phyloP scores from a whole-genome alignment of 73 alveolate species.

The Paramecium octaurelia region DNA sequence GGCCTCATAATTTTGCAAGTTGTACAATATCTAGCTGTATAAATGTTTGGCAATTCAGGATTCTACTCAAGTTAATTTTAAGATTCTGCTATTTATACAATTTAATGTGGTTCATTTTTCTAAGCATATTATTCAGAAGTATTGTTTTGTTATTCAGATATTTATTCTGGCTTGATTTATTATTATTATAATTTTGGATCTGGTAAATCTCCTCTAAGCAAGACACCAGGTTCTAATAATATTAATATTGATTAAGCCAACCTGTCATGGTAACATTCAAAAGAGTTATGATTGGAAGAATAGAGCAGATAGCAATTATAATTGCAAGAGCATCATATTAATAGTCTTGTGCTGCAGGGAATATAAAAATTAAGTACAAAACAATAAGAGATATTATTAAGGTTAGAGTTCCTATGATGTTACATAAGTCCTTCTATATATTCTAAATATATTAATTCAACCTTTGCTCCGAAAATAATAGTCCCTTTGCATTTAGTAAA shows the following conservation, averaged over 20 bases:
- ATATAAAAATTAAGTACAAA: not conserved
- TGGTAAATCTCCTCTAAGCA: constrained; percentile 26
- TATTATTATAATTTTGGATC: not conserved
- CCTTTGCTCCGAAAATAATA: not conserved
- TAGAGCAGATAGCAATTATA: not conserved
- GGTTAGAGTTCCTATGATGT: not conserved
- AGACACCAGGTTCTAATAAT: constrained; percentile 24
- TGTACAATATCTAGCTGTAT: constrained; percentile 73
- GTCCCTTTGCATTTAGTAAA: not conserved
- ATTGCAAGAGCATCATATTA: not conserved
- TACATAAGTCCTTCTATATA: not conserved
- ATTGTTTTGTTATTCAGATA: not conserved
- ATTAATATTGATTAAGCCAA: not conserved
- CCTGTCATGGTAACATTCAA: constrained; percentile 50
- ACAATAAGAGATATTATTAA: not conserved
- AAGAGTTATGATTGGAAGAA: not conserved
- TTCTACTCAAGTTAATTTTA: not conserved
- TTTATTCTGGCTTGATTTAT: not conserved
- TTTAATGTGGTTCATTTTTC: not conserved
- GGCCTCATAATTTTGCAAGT: constrained; percentile 96
- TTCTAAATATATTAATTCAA: not conserved
- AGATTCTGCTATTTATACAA: not conserved
- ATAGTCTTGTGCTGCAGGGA: not conserved
- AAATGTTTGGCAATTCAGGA: not conserved
- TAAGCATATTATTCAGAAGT: not conserved